Base-by-base conservation (phyloP, 225 moss, liverwort and hornwort genomes). In the Takakia lepidozioides region DNA sequence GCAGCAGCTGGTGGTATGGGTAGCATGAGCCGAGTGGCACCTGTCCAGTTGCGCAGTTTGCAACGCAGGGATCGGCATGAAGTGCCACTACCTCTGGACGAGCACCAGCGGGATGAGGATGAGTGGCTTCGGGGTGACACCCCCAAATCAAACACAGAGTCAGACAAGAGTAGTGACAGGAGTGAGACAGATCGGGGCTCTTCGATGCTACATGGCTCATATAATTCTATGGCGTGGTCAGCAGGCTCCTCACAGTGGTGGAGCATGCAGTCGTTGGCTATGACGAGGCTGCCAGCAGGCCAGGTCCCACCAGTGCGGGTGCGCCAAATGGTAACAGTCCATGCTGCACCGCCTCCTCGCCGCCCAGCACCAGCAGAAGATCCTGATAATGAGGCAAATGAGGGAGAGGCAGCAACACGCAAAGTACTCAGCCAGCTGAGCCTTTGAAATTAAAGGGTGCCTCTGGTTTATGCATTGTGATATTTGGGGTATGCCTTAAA, bases 391-490 rank as follows among this genome's bases (percentile, higher is more conserved):
- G 69, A 69, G 22, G 69, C 69, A 20, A 65, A 65, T 35, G 75
- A 69, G 56, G 75, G 69, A 58, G 75, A 93, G 78, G 93, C 86
- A 10, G 93, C 93, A 10, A 81, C 88, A 29, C 88, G 76, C 54
- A 83, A 93, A 81, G 88, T 93, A 53, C 81, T 93, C 47, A 93
- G 88, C 76, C 93, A 93, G 88, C 76, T 93, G 49, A 93, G 88
- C 74, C 88, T 93, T 27, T 93, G 67, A 79, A 63, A 5, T 20
- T 61, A 64, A 59, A 56, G 32, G 32, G 1, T 32, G 7, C 11
- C 1, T 32, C 11, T 32, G 11, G 11, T 32, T 32, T 7, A 7
- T 32, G 32, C 11, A 6, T 32, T 66, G 52, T 60, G 71, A 68
- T 25, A 70, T 78, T 75, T 66, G 76, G 70, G 65, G 85, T 70